Evolutionary conservation across 2,329 filamentous ascomycete species (phyloP).

Genomic region (Lasiodiplodia citricola): DNA sequence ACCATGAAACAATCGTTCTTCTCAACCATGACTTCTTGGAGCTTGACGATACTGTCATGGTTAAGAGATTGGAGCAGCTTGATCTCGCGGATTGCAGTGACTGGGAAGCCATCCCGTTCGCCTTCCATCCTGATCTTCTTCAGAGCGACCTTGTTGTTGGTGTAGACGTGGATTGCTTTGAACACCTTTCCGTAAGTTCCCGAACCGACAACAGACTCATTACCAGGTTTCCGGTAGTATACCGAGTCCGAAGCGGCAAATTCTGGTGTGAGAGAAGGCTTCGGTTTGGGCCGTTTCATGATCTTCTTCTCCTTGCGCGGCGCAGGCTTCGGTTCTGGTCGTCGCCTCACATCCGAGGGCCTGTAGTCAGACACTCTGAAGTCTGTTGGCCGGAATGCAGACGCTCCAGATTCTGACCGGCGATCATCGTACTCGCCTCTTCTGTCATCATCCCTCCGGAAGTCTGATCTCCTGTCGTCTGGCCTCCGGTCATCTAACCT

Average conservation of each 20-base stretch:
- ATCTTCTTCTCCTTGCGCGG: constrained; percentile 61
- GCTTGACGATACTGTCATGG: constrained; percentile 79
- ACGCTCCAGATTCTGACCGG: constrained; percentile 19
- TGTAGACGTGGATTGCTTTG: constrained; percentile 93
- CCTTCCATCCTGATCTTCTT: constrained; percentile 95
- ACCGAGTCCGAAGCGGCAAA: constrained; percentile 83
- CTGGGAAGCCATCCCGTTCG: constrained; percentile 87
- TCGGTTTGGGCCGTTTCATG: constrained; percentile 72
- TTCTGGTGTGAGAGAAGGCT: constrained; percentile 73
- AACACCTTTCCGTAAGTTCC: constrained; percentile 97
- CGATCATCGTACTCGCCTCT: constrained; percentile 23
- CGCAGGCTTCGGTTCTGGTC: constrained; percentile 39
- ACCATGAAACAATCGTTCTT: constrained; percentile 99
- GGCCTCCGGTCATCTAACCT: constrained; percentile 44
- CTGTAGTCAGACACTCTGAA: constrained; percentile 28
- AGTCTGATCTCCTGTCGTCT: constrained; percentile 34
- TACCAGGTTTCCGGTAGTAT: constrained; percentile 94
- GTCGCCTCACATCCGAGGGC: constrained; percentile 34
- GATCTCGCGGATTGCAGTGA: constrained; percentile 89
- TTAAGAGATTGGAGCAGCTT: constrained; percentile 87
- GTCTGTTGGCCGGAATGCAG: constrained; percentile 24
- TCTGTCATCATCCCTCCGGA: constrained; percentile 25
- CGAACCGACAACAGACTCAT: constrained; percentile 93
- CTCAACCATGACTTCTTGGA: constrained; percentile 96
- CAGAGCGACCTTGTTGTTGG: constrained; percentile 78